A percentile compares a stretch with the other conserved stretches of the same genome.
These are phyloP conservation scores for Naganishia vaughanmartiniae DNA, from an alignment of 768 basidiomycete genomes.

Conservation along the genomic window DNA sequence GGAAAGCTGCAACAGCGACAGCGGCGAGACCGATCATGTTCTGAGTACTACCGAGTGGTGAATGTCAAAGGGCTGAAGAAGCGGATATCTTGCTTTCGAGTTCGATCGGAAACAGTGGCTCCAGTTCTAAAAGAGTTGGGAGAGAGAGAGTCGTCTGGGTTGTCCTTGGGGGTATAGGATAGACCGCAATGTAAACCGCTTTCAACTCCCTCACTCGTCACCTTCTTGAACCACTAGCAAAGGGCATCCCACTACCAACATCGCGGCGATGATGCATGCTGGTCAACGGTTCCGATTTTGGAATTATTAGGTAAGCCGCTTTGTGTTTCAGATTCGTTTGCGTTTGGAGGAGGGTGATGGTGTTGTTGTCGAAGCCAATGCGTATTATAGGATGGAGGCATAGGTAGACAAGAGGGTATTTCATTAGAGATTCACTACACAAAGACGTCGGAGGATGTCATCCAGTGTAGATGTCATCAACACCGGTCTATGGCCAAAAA, in stretches of 20 bases:
- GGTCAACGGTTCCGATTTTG: background rate
- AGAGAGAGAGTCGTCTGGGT: background rate
- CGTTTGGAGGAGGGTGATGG: background rate
- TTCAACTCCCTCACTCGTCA: background rate
- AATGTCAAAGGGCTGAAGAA: background rate
- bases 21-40: constrained; percentile 7
- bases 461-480: background rate
- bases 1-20: constrained; percentile 5
- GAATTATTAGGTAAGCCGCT: background rate
- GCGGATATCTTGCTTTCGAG: background rate
- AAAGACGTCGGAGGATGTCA: background rate
- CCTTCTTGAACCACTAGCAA: background rate
- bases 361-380: too few relatives aligned
- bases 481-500: background rate
- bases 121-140: background rate
- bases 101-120: background rate
- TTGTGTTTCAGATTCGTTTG: constrained; percentile 16
- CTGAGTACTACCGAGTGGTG: background rate
- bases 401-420: too few relatives aligned
- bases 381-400: too few relatives aligned
- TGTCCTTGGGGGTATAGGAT: too few relatives aligned
- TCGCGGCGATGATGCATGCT: constrained; percentile 11
- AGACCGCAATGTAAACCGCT: too few relatives aligned
- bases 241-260: background rate
- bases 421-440: too few relatives aligned